Evolutionary conservation across 768 basidiomycete species (phyloP), one percentile per base, ranked within the genome.

Genomic region (Mycena indigotica): DNA sequence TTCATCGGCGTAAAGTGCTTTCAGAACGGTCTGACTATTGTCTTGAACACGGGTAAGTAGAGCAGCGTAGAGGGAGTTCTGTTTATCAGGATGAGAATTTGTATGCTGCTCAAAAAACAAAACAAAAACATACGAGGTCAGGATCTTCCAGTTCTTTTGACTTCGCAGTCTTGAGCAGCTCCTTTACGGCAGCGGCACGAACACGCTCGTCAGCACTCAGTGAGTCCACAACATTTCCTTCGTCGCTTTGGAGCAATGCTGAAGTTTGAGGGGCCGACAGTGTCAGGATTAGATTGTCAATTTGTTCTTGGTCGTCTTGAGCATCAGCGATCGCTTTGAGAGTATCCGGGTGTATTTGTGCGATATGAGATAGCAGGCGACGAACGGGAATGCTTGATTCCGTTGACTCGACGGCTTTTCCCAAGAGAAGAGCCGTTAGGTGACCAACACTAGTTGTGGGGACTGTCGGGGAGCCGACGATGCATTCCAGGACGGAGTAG

Each of bases 41-140:
- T 96, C 94, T 50, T 85, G 80, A 3, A 92, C 72, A 2, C 91
- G 85, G 15, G 86, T 81, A 28, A 88, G 68, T 4, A 98, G 73
- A 0, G 88, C 86, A 2, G 82, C 78, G n/a, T 76, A 77, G 19
- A 88, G 72, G 2, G 86, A 79, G 56, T 80, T 75, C 88, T 88
- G 46, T n/a, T n/a, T n/a, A 16, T 39, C 2, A 50, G 8, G 5
- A 24, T 69, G 53, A 63, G 50, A 32, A 24, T 6, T 5, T 38
- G 6, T 44, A 28, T 28, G 16, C 28, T 50, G 28, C 17, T 45
- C 17, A 5, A 28, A 21, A 28, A 16, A 44, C 23, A 19, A 21
- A n/a, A n/a, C n/a, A n/a, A n/a, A 44, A 8, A 64, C 77, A 4
- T 64, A 86, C 86, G 65, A 75, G 50, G 25, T 87, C 84, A 0